These are phyloP conservation scores for Durotheca rogersii DNA, from an alignment of 495 filamentous ascomycete genomes.

Conservation along the genomic window DNA sequence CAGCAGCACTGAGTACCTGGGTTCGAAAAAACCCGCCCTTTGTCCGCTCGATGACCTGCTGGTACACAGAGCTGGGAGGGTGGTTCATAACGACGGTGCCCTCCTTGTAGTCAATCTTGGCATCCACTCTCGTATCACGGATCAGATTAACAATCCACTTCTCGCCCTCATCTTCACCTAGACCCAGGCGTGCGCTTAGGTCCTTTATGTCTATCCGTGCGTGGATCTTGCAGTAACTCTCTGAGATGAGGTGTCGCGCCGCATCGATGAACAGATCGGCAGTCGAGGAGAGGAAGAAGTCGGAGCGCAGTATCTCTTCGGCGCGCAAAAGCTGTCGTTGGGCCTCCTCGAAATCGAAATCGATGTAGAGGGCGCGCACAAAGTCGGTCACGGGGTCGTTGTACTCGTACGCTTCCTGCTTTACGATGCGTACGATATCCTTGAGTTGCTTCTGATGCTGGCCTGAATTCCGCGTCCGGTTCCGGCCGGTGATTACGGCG, in stretches of 20 bases:
- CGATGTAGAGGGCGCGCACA: conserved; percentile 91
- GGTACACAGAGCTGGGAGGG: conserved; percentile 94
- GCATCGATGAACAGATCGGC: conserved; percentile 92
- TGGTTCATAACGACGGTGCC: conserved; percentile 99
- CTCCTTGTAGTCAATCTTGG: conserved; percentile 98
- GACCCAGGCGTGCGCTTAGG: conserved; percentile 81
- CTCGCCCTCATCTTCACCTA: conserved; percentile 92
- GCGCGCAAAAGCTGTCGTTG: conserved; percentile 88
- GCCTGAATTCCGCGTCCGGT: conserved; percentile 74
- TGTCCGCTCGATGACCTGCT: conserved; percentile 96
- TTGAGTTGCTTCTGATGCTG: conserved; percentile 97
- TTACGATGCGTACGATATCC: conserved; percentile 89
- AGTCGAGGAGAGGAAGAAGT: conserved; percentile 89
- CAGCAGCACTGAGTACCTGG: conserved; percentile 66
- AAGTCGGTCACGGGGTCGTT: conserved; percentile 93
- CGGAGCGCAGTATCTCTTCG: conserved; percentile 84
- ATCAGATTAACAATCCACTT: conserved; percentile 99
- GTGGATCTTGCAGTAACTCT: conserved; percentile 99
- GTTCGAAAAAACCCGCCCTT: conserved; percentile 93
- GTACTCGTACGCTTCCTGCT: conserved; percentile 98
- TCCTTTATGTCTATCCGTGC: conserved; percentile 98
- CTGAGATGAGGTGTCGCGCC: conserved; percentile 92
- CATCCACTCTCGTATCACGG: conserved; percentile 92
- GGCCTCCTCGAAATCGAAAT: conserved; percentile 98
- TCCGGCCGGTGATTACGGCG: conserved; percentile 93